A percentile compares a stretch with the other conserved stretches of the same genome.
phyloP scores from a whole-genome alignment of 1,284 basidiomycete species.

The Tetrapyrgos nigripes region DNA sequence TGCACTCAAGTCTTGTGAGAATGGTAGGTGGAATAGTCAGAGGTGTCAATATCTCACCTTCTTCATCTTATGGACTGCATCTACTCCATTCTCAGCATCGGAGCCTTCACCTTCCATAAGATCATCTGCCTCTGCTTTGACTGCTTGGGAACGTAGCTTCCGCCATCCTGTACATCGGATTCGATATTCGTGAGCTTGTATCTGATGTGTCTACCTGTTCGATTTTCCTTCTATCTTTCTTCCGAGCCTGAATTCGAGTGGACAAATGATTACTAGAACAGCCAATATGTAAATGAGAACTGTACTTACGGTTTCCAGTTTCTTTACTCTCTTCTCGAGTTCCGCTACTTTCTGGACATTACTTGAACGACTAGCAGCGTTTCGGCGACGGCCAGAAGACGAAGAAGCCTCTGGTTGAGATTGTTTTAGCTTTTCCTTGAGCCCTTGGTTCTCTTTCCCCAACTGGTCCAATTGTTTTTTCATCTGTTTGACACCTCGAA shows the following conservation, averaged over 20 bases:
- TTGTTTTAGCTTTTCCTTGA: slow-evolving; percentile 16
- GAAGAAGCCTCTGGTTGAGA: slow-evolving; percentile 3
- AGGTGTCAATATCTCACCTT: slow-evolving; percentile 36
- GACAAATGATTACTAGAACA: not conserved
- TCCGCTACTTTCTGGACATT: slow-evolving; percentile 7
- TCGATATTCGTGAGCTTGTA: not conserved
- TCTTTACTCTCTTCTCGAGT: slow-evolving; percentile 20
- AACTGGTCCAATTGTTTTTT: slow-evolving; percentile 10
- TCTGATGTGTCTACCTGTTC: not conserved
- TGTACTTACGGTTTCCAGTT: slow-evolving; percentile 21
- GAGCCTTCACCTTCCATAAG: not conserved
- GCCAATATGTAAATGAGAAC: not conserved
- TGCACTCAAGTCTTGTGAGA: slow-evolving; percentile 23
- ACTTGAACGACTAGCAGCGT: slow-evolving; percentile 6
- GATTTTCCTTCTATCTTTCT: slow-evolving; percentile 5
- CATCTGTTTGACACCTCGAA: not conserved
- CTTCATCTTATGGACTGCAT: slow-evolving; percentile 44
- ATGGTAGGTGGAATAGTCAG: not conserved
- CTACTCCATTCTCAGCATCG: slow-evolving; percentile 33
- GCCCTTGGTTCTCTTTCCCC: slow-evolving; percentile 13
- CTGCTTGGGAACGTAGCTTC: slow-evolving; percentile 44
- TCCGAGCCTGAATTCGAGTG: not conserved
- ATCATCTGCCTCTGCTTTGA: slow-evolving; percentile 45
- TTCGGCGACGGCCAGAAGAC: slow-evolving; percentile 3
- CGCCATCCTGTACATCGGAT: not conserved